Evolutionary conservation across 78 protist genomes (phyloP).

Genomic region (Bodo saltans): DNA sequence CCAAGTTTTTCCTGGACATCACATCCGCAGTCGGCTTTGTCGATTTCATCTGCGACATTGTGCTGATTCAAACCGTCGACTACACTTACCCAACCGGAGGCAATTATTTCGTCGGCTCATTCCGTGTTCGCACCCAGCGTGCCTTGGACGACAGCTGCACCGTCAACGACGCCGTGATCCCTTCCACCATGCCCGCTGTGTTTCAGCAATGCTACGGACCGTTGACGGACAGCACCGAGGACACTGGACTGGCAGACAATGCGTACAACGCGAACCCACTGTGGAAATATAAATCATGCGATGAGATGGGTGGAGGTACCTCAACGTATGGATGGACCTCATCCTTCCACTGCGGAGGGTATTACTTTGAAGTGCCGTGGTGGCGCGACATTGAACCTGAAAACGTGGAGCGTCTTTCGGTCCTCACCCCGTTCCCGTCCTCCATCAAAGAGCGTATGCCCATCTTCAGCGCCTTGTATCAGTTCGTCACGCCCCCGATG

Average conservation of each 20-base stretch:
- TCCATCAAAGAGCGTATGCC: background rate
- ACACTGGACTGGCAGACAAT: background rate
- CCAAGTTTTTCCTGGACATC: background rate
- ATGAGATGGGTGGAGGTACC: background rate
- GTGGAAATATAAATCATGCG: background rate
- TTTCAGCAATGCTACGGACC: background rate
- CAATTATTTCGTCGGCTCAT: background rate
- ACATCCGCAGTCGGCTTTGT: background rate
- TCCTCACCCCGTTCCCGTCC: background rate
- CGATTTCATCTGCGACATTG: background rate
- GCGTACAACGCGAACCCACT: background rate
- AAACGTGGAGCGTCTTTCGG: too few relatives aligned
- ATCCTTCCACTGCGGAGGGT: background rate
- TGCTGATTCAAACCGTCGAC: background rate
- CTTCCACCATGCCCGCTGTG: background rate
- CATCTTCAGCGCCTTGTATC: background rate
- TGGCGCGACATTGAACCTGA: too few relatives aligned
- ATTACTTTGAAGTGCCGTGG: background rate
- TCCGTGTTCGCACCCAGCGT: conserved; percentile 14
- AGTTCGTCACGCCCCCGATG: background rate
- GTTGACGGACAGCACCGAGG: background rate
- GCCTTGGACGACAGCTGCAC: conserved; percentile 1
- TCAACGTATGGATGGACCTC: background rate
- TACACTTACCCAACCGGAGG: conserved; percentile 10
- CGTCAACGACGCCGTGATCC: conserved; percentile 3